Percentiles rank a stretch among this genome's conserved stretches.
Conservation (phyloP, 352 stramenopile genomes). For the Peronospora farinosa region DNA sequence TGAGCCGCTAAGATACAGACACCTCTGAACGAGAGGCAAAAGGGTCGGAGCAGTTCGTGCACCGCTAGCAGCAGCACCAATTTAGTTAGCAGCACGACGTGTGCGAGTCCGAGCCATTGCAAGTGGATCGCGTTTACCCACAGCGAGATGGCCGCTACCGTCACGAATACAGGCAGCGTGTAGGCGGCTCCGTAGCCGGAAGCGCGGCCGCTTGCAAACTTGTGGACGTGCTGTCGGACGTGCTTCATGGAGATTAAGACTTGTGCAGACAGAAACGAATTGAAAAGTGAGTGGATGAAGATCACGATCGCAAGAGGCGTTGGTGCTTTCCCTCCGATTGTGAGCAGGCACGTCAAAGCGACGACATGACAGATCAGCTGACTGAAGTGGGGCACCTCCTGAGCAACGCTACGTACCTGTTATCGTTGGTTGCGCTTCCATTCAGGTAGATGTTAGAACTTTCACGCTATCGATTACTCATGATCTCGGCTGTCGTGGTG, state of each 20-base stretch:
- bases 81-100: conserved; percentile 19
- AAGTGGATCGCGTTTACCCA: conserved; percentile 27
- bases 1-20: conserved; percentile 22
- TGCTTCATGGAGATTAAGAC: conserved; percentile 16
- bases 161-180: conserved; percentile 19
- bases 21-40: conserved; percentile 31
- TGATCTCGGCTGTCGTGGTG: not conserved
- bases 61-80: conserved; percentile 21
- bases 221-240: conserved; percentile 16
- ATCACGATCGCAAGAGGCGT: not conserved
- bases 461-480: not conserved
- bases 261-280: conserved; percentile 1
- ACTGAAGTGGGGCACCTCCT: not conserved
- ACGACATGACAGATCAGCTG: not conserved
- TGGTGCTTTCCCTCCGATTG: conserved; percentile 13
- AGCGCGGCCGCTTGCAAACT: conserved; percentile 8
- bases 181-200: conserved; percentile 19
- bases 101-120: conserved; percentile 20
- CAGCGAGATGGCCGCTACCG: conserved; percentile 12
- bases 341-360: conserved; percentile 4
- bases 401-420: conserved; percentile 2
- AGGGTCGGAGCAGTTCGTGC: conserved; percentile 39
- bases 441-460: not conserved
- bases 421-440: not conserved
- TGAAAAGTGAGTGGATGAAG: conserved; percentile 12